Evolutionary conservation across 2,329 filamentous ascomycete species (phyloP), one percentile per base, ranked within the genome.

Genomic region (Xylaria sp.): DNA sequence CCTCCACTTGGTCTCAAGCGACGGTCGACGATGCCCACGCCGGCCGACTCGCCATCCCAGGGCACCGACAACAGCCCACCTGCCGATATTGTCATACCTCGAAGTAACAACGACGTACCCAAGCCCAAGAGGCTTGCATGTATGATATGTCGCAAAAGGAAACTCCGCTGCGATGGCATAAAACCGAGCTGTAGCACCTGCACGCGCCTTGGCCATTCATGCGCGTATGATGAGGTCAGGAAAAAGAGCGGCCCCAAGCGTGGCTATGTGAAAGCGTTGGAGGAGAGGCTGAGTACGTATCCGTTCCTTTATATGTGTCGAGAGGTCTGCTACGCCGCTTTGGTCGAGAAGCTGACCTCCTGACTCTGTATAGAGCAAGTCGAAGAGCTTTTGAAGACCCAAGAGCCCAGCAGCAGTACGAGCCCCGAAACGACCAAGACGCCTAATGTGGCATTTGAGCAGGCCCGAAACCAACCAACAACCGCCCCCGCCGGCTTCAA

Each of bases 191-290:
- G 93, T 74, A 92, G 90, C 70, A 97, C 93, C 25, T 97, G 93
- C 76, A 88, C 90, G 31, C 84, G 93, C n/a, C 80, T 97, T 52
- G 89, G 91, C 43, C 93, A 97, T 76, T 86, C 89, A 57, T 97
- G 93, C 79, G 88, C 90, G 63, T 97, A 97, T 74, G 93, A 97
- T 73, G 93, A 97, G 79, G 90, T 94, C 70, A 87, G 93, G 74
- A 91, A 92, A 79, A 97, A 97, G 85, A 96, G 93, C 75, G 93
- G 93, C 2, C 93, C 93, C 2, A 97, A 97, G 81, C 85, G 93
- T 74, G 93, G 93, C 70, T 97, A 97, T 74, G 93, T 97, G 64
- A 97, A 97, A 81, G 90, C 93, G 62, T 79, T 98, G 69, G 95
- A 98, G 77, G 93, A 96, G 75, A 87, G 95, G 75, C 79, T 99